phyloP scores from a whole-genome alignment of 345 rosid genomes.

The Luvunga scandens region DNA sequence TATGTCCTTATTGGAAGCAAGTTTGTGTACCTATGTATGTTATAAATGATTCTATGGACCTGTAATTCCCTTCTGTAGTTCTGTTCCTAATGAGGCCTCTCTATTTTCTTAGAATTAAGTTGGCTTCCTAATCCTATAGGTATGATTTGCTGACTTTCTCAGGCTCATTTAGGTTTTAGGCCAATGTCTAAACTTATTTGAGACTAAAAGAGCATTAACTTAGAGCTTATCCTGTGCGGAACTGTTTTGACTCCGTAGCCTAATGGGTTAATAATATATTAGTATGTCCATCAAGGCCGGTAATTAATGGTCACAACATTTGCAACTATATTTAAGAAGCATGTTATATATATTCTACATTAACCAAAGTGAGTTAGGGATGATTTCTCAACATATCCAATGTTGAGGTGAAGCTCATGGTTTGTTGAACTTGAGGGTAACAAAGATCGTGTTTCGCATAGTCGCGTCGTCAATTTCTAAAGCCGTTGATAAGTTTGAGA shows the following conservation, averaged over 20 bases:
- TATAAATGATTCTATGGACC: background rate
- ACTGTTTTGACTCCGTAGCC: background rate
- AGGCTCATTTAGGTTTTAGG: constrained; percentile 8
- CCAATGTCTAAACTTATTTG: background rate
- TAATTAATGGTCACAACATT: no score
- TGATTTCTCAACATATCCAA: no score
- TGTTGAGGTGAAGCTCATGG: no score
- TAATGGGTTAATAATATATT: background rate
- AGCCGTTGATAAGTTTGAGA: no score
- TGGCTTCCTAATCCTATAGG: background rate
- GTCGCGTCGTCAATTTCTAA: no score
- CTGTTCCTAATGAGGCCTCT: background rate
- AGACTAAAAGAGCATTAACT: background rate
- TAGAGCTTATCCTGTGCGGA: background rate
- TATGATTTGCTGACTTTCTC: background rate
- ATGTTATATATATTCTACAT: no score
- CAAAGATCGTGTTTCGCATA: no score
- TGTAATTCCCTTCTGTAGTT: background rate
- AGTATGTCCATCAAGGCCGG: no score
- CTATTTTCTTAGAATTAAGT: background rate
- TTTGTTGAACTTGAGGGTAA: no score
- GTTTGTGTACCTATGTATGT: constrained; percentile 2
- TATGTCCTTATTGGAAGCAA: background rate
- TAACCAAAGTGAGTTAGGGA: no score
- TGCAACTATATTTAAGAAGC: no score